Conservation (phyloP, 2,329 filamentous ascomycete genomes). For the Cercospora citrullina region DNA sequence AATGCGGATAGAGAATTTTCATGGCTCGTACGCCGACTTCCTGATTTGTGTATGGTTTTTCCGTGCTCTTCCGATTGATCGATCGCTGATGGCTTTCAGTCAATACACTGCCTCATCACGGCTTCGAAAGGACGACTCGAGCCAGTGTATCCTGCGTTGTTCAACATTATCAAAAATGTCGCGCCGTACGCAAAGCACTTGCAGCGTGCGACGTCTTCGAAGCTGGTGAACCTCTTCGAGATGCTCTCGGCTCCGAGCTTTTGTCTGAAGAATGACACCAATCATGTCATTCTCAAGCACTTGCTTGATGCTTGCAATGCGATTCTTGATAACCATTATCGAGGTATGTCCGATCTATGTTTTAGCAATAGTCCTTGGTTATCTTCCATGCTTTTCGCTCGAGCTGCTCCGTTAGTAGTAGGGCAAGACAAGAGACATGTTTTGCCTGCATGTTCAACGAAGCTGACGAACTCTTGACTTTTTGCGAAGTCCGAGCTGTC, state of each 20-base stretch:
- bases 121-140: conserved; percentile 86
- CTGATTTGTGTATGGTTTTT: conserved; percentile 72
- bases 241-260: conserved; percentile 95
- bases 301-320: conserved; percentile 86
- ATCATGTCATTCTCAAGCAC: conserved; percentile 77
- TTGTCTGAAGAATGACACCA: conserved; percentile 85
- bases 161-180: conserved; percentile 93
- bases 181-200: conserved; percentile 79
- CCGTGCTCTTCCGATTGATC: not conserved
- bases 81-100: conserved; percentile 52
- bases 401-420: not conserved
- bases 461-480: not conserved
- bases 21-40: conserved; percentile 89
- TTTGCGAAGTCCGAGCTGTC: not conserved
- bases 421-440: not conserved
- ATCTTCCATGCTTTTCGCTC: not conserved
- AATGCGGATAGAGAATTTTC: conserved; percentile 81
- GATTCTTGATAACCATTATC: conserved; percentile 76
- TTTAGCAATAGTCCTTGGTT: not conserved
- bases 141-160: conserved; percentile 84
- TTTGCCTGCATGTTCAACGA: not conserved
- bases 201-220: conserved; percentile 72
- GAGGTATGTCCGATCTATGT: conserved; percentile 26
- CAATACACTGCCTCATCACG: conserved; percentile 88
- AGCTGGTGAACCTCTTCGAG: conserved; percentile 81